Percentiles rank a stretch among this genome's conserved stretches.
phyloP scores from a whole-genome alignment of 345 rosid genomes.

The Citrus inodora region DNA sequence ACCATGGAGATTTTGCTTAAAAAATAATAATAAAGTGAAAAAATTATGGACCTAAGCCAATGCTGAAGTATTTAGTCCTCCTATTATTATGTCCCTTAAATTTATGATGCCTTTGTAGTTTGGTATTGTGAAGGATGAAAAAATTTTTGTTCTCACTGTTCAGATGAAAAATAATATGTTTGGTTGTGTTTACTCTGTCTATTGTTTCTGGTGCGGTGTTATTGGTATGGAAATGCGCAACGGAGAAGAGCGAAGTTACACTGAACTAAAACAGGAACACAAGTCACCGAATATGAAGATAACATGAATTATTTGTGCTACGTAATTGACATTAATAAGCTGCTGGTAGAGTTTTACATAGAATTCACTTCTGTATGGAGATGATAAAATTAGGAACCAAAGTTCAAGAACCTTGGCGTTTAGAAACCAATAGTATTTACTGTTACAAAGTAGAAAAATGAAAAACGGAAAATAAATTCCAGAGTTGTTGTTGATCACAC shows the following conservation, averaged over 20 bases:
- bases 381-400: background rate
- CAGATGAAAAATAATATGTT: too few species aligned
- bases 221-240: background rate
- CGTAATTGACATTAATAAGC: background rate
- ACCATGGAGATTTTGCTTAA: background rate
- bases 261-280: background rate
- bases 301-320: background rate
- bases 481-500: conserved; percentile 15
- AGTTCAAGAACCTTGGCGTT: background rate
- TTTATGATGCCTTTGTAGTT: too few species aligned
- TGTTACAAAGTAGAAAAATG: background rate
- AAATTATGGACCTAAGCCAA: background rate
- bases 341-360: background rate
- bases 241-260: background rate
- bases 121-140: too few species aligned
- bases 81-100: too few species aligned
- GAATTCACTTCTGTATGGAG: background rate
- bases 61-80: too few species aligned
- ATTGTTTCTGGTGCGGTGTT: background rate
- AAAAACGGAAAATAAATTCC: background rate
- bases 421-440: conserved; percentile 24
- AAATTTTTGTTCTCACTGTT: too few species aligned
- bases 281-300: too few species aligned
- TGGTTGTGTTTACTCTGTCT: background rate
- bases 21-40: background rate